A percentile compares a stretch with the other conserved stretches of the same genome.
Conservation (phyloP, 305 asterid genomes). For the Solanum hybrid region DNA sequence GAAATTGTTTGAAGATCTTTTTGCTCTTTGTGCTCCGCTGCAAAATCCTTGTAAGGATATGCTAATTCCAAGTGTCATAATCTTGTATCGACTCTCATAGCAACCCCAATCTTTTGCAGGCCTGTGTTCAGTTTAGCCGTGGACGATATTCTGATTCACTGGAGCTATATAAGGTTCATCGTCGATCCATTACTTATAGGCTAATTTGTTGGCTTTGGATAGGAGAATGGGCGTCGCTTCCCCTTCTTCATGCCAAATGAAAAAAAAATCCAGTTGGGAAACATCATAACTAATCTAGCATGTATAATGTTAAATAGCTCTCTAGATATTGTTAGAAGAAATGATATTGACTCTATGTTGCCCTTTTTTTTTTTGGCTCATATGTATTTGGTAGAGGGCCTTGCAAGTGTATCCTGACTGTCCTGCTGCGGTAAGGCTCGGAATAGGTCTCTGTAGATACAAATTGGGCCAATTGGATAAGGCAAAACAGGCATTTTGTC, state of each 20-base stretch:
- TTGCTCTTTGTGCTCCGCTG: not conserved
- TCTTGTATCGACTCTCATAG: slow-evolving; percentile 13
- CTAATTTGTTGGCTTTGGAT: slow-evolving; percentile 1
- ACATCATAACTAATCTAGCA: not conserved
- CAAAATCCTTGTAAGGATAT: not conserved
- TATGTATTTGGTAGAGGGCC: slow-evolving; percentile 57
- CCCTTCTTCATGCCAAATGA: not conserved
- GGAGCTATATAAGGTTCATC: slow-evolving; percentile 79
- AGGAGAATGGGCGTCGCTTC: not conserved
- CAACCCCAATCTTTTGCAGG: slow-evolving; percentile 46
- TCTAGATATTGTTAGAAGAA: not conserved
- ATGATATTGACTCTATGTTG: slow-evolving; percentile 12
- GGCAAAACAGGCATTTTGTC: slow-evolving; percentile 90
- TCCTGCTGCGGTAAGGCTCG: slow-evolving; percentile 80
- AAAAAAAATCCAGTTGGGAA: not conserved
- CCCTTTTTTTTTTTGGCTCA: slow-evolving; percentile 10
- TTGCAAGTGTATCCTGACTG: slow-evolving; percentile 78
- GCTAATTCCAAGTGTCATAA: slow-evolving; percentile 3
- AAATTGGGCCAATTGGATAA: slow-evolving; percentile 73
- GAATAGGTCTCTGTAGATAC: slow-evolving; percentile 89
- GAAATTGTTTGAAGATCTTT: not conserved
- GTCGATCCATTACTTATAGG: not conserved
- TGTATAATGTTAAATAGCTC: not conserved
- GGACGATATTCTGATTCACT: slow-evolving; percentile 81
- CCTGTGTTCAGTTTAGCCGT: slow-evolving; percentile 88